Conservation (phyloP, 108 stramenopile species). For the Epipyxis sp. region DNA sequence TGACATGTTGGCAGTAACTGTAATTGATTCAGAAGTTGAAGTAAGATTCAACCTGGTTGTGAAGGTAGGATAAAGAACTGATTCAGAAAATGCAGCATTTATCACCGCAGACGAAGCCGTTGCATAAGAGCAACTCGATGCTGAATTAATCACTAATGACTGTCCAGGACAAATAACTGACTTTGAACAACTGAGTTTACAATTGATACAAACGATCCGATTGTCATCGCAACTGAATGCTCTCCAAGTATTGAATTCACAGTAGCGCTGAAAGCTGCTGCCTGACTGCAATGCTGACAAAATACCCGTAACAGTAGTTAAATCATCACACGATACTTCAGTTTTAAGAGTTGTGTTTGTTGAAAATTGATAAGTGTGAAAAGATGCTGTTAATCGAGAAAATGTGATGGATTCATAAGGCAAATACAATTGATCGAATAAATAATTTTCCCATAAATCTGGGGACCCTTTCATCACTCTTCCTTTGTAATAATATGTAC, state of each 20-base stretch:
- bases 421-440: background rate
- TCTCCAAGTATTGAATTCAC: background rate
- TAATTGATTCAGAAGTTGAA: background rate
- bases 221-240: background rate
- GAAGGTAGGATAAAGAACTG: background rate
- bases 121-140: background rate
- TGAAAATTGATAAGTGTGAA: background rate
- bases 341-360: background rate
- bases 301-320: background rate
- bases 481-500: background rate
- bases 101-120: background rate
- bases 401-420: background rate
- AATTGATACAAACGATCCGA: background rate
- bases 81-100: background rate
- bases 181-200: background rate
- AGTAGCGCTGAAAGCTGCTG: background rate
- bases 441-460: background rate
- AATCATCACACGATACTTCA: background rate
- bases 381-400: background rate
- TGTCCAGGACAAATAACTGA: constrained; percentile 3
- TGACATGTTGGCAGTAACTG: background rate
- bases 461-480: background rate
- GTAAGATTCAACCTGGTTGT: background rate
- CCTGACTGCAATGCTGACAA: background rate
- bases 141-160: background rate